Evolutionary conservation across 75 land plant species (phyloP).

Genomic region (Larix kaempferi): DNA sequence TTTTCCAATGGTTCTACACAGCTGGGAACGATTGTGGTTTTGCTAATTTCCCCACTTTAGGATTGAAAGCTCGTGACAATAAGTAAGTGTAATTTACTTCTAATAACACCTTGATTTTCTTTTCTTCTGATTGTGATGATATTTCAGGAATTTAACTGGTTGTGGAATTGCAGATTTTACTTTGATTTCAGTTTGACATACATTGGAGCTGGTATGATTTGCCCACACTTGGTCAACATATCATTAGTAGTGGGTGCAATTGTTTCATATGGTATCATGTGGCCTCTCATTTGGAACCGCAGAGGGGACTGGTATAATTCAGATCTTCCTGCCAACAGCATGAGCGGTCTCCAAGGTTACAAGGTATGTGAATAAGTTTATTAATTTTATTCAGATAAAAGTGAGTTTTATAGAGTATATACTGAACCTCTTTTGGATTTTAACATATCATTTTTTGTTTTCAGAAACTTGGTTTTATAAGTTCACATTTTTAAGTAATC

Average conservation of each 20-base stretch:
- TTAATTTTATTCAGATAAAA: too few species aligned
- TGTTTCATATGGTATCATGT: slow-evolving; percentile 74
- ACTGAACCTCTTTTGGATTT: too few species aligned
- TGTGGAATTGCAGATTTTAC: slow-evolving; percentile 46
- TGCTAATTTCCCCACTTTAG: slow-evolving; percentile 61
- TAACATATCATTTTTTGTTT: too few species aligned
- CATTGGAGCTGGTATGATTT: slow-evolving; percentile 84
- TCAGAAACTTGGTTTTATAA: too few species aligned
- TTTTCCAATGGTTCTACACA: slow-evolving; percentile 82
- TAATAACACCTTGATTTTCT: too few species aligned
- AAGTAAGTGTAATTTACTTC: not conserved
- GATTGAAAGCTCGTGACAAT: slow-evolving; percentile 49
- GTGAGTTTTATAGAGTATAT: too few species aligned
- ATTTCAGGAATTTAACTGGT: too few species aligned
- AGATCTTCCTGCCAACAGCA: slow-evolving; percentile 42
- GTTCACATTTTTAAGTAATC: too few species aligned
- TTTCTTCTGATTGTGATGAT: too few species aligned
- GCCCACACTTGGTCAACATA: slow-evolving; percentile 66
- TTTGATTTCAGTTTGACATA: slow-evolving; percentile 78
- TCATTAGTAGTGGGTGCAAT: slow-evolving; percentile 58
- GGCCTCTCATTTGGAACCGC: slow-evolving; percentile 59
- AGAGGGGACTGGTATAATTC: slow-evolving; percentile 69
- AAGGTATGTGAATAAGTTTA: slow-evolving; percentile 58
- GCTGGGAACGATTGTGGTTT: slow-evolving; percentile 72
- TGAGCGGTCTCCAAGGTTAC: slow-evolving; percentile 88